Evolutionary conservation across 495 filamentous ascomycete genomes (phyloP), one percentile per base, ranked within the genome.

Genomic region (Physcia stellaris): DNA sequence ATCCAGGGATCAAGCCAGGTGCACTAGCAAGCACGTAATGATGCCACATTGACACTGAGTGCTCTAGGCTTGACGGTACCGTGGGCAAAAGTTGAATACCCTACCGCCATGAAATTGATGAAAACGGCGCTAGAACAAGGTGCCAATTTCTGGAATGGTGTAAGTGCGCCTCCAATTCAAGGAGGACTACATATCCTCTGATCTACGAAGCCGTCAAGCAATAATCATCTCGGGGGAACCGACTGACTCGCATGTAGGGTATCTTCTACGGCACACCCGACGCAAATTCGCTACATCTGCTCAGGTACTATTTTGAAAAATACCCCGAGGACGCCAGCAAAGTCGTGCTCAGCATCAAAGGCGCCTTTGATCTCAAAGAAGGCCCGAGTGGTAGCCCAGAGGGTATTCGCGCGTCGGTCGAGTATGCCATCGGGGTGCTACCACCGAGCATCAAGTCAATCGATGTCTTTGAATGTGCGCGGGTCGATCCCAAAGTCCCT

Each of bases 41-140:
- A 82, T 49, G 62, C 88, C 46, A 90, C 83, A 32, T 87, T 80
- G 82, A 64, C n/a, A n/a, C n/a, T n/a, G n/a, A n/a, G n/a, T n/a
- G n/a, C n/a, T n/a, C n/a, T n/a, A n/a, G n/a, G n/a, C n/a, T n/a
- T n/a, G n/a, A n/a, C n/a, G n/a, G n/a, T n/a, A n/a, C n/a, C n/a
- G n/a, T n/a, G n/a, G n/a, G 75, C 13, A 46, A 60, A 3, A 49
- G 66, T 2, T 75, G 72, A 1, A 59, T 67, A 2, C 49, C 77
- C 2, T 54, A 77, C 24, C 68, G 77, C 21, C 63, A 77, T 49
- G 68, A 77, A 42, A 77, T 88, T 51, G 4, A 65, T 90, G 59
- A 73, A 70, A 44, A 67, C 75, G 16, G 66, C 84, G 11, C 63
- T 90, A 33, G 51, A 62, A n/a, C 58, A 62, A 9, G 81, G 83